Evolutionary conservation across 441 rosid genomes (phyloP), one percentile per base, ranked within the genome.

Genomic region (Euphorbia celastroides): DNA sequence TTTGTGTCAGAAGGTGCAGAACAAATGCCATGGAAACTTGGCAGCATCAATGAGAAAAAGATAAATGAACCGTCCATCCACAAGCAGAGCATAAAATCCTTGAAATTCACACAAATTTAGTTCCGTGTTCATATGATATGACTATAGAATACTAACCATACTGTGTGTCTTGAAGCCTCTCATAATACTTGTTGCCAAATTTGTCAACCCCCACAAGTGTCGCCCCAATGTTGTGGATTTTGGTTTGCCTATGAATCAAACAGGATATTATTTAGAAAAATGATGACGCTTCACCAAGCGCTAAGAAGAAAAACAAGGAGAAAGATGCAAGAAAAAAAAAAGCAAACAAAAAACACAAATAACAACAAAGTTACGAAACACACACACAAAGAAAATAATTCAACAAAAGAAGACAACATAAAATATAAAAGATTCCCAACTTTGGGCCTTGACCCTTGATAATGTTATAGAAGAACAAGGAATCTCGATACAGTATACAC

Each of bases 151-250:
- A 71, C 91, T 55, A 65, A 94, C 99, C 99, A 73, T 56, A 79
- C 57, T 92, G 96, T 38, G 79, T 82, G 60, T 72, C 89, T 61
- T 80, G 85, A 19, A 84, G 88, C 60, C 76, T 94, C 89, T 89
- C 83, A 64, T 88, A 92, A 76, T 92, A 94, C 80, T 92, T 92
- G 71, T 94, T 94, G 58, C 99, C 98, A 28, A 87, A 80, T 75
- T 87, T 94, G 82, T 94, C 98, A 38, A 88, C 86, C 26, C 98
- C 99, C 65, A 89, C 86, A 57, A 89, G 82, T 6, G 83, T 86
- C 44, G 93, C 98, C 68, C 99, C 98, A 36, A 87, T 83, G 72
- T 83, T 86, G 77, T 94, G 99, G 76, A 94, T 80, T 73, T 89
- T 94, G 66, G 99, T 94, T 84, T 92, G 96, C 89, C 99, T 94